Conservation (phyloP, 2,329 filamentous ascomycete genomes). For the Dichotomopilus funicola region DNA sequence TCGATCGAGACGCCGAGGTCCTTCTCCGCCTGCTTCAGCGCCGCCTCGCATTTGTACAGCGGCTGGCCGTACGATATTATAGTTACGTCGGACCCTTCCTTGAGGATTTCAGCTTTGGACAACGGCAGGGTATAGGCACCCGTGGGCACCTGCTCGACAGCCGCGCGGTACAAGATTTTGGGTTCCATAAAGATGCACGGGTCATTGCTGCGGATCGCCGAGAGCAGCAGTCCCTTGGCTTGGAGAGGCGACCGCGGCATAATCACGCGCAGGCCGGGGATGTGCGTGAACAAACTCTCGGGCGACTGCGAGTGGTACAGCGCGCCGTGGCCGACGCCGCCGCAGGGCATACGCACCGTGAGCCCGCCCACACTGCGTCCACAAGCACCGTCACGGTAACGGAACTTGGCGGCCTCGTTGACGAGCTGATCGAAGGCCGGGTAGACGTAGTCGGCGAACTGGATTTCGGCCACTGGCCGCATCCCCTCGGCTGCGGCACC, state of each 20-base stretch:
- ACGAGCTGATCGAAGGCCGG: slow-evolving; percentile 92
- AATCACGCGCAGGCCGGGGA: slow-evolving; percentile 78
- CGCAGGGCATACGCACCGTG: slow-evolving; percentile 84
- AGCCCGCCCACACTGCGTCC: slow-evolving; percentile 64
- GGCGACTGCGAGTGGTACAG: slow-evolving; percentile 87
- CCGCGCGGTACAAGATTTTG: slow-evolving; percentile 85
- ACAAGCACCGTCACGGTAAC: slow-evolving; percentile 62
- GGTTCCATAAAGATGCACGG: slow-evolving; percentile 92
- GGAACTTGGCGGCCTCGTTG: slow-evolving; percentile 84
- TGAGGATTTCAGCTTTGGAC: slow-evolving; percentile 77
- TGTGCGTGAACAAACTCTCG: slow-evolving; percentile 79
- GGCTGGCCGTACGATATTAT: slow-evolving; percentile 86
- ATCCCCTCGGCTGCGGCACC: slow-evolving; percentile 86
- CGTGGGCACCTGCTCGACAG: slow-evolving; percentile 83
- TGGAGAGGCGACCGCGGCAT: slow-evolving; percentile 81
- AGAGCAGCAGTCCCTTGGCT: slow-evolving; percentile 78
- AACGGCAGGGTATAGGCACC: slow-evolving; percentile 77
- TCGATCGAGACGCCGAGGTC: slow-evolving; percentile 73
- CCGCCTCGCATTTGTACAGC: slow-evolving; percentile 73
- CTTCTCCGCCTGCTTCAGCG: slow-evolving; percentile 67
- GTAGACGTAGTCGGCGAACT: slow-evolving; percentile 92
- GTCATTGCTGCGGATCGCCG: slow-evolving; percentile 72
- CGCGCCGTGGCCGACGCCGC: slow-evolving; percentile 82
- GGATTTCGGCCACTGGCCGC: slow-evolving; percentile 88
- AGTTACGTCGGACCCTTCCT: slow-evolving; percentile 72